Evolutionary conservation across 1,139 yeast species (phyloP).

Genomic region (Kurtzmaniella quercitrusa): DNA sequence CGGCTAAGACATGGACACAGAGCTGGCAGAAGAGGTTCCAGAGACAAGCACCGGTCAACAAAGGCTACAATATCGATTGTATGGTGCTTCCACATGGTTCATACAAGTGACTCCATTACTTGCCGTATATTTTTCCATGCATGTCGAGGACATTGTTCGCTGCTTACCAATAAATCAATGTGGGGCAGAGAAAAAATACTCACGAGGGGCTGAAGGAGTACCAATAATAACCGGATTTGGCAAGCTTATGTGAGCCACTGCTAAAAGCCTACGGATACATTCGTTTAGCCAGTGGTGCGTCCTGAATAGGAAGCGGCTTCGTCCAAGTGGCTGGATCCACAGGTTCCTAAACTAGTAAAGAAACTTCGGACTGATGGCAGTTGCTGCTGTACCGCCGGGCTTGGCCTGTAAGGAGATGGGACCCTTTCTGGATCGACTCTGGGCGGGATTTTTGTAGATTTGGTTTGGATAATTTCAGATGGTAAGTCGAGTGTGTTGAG

Average conservation of each 20-base stretch:
- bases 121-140: no score
- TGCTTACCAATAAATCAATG: neutral
- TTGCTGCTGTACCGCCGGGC: no score
- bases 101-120: no score
- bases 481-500: no score
- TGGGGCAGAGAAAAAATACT: neutral
- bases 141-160: neutral
- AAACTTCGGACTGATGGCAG: neutral
- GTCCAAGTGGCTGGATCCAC: neutral
- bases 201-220: neutral
- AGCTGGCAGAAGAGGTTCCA: no score
- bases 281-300: neutral
- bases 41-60: no score
- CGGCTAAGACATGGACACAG: no score
- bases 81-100: no score
- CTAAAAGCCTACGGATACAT: neutral
- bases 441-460: neutral
- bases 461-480: no score
- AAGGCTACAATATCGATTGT: no score
- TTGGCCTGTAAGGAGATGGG: no score
- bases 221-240: neutral
- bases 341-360: neutral
- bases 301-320: neutral
- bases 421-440: no score
- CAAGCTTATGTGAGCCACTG: neutral